phyloP scores from a whole-genome alignment of 805 yeast species.

The Wickerhamomyces canadensis region DNA sequence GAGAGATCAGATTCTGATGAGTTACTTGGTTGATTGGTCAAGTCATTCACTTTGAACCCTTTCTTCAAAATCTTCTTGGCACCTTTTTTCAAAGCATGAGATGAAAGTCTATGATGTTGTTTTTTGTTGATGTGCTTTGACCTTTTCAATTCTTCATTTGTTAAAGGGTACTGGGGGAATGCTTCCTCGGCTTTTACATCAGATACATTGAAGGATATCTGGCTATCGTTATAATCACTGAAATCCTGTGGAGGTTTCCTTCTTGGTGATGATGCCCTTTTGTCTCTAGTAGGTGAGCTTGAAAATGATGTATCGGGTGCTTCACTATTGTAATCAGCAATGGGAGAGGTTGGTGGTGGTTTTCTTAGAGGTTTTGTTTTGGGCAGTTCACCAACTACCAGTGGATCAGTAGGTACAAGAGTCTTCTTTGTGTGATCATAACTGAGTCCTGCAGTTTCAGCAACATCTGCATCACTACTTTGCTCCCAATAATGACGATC shows the following conservation, averaged over 20 bases:
- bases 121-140: conserved; percentile 1
- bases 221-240: not conserved
- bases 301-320: not conserved
- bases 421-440: no score
- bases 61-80: conserved; percentile 22
- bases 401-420: no score
- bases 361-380: conserved; percentile 10
- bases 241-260: conserved; percentile 20
- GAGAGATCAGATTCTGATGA: not conserved
- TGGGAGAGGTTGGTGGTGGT: conserved; percentile 23
- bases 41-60: conserved; percentile 9
- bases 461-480: no score
- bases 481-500: no score
- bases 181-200: conserved; percentile 4
- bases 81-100: conserved; percentile 16
- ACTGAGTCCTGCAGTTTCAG: no score
- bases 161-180: conserved; percentile 20
- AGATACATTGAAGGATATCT: not conserved
- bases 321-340: not conserved
- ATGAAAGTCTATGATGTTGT: conserved; percentile 3
- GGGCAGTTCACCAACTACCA: no score
- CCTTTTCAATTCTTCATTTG: conserved; percentile 3
- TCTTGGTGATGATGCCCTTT: conserved; percentile 18
- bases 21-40: no score
- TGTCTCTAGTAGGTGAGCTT: not conserved